phyloP scores from a whole-genome alignment of 2,329 filamentous ascomycete genomes.

The Alternaria infectoria region DNA sequence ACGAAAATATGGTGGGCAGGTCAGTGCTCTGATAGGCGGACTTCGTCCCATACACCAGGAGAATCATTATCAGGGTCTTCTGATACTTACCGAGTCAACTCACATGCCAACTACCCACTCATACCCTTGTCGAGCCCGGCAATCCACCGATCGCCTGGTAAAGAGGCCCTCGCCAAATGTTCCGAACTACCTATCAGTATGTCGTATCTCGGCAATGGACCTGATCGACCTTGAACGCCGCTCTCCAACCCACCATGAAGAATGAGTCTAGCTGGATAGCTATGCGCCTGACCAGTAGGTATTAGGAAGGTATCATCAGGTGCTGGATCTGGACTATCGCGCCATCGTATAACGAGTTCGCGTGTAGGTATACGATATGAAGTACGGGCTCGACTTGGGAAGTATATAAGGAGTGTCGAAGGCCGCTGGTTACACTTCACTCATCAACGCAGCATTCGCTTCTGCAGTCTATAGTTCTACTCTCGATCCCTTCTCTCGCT shows the following conservation, averaged over 20 bases:
- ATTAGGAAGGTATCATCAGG: conserved; percentile 3
- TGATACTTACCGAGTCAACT: not conserved
- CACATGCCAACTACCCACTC: not conserved
- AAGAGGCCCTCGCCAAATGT: not conserved
- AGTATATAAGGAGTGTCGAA: not conserved
- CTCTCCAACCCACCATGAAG: not conserved
- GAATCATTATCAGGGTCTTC: not conserved
- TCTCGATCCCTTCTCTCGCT: not conserved
- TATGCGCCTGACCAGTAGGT: not conserved
- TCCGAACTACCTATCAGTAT: not conserved
- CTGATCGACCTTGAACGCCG: not conserved
- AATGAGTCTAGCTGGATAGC: not conserved
- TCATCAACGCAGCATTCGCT: not conserved
- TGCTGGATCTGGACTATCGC: not conserved
- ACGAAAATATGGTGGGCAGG: not conserved
- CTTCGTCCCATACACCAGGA: not conserved
- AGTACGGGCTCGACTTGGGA: not conserved
- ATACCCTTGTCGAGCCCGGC: not conserved
- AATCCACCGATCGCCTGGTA: not conserved
- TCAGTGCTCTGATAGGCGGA: not conserved
- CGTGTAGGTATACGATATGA: not conserved
- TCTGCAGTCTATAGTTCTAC: not conserved
- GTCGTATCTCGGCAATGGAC: not conserved
- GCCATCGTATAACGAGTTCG: not conserved
- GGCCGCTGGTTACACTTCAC: not conserved